Conservation (phyloP, 805 yeast genomes). For the Pichia scutulata region DNA sequence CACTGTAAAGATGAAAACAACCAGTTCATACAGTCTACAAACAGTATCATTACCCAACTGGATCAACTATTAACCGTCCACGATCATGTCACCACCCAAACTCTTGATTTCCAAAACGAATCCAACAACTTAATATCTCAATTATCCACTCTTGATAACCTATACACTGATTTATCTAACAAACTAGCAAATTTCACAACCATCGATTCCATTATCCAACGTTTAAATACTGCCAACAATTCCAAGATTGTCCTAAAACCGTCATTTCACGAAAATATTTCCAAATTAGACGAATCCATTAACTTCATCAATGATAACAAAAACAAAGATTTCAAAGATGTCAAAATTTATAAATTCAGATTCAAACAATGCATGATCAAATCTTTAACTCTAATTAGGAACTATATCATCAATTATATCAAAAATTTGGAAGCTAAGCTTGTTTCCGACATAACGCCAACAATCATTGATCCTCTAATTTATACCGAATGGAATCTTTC, state of each 20-base stretch:
- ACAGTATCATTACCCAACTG: constrained; percentile 36
- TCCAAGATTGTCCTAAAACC: constrained; percentile 61
- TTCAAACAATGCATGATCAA: constrained; percentile 81
- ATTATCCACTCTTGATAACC: constrained; percentile 34
- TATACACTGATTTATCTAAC: constrained; percentile 38
- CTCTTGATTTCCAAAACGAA: constrained; percentile 53
- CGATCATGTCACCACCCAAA: constrained; percentile 51
- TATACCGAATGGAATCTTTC: constrained; percentile 31
- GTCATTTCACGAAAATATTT: constrained; percentile 42
- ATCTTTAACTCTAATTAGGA: constrained; percentile 66
- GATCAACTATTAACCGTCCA: constrained; percentile 27
- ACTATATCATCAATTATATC: constrained; percentile 47
- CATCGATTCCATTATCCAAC: constrained; percentile 60
- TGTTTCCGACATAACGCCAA: constrained; percentile 13
- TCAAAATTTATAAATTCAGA: constrained; percentile 58
- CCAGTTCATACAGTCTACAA: constrained; percentile 24
- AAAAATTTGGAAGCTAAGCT: constrained; percentile 26
- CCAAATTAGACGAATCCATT: constrained; percentile 59
- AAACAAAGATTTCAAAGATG: constrained; percentile 52
- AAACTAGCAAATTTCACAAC: constrained; percentile 58
- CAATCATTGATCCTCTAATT: constrained; percentile 49
- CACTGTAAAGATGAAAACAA: background rate
- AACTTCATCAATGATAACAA: constrained; percentile 46
- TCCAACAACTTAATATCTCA: constrained; percentile 44
- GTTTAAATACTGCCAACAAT: constrained; percentile 53